Base-by-base conservation (phyloP, 345 rosid species). In the Litchi chinensis region DNA sequence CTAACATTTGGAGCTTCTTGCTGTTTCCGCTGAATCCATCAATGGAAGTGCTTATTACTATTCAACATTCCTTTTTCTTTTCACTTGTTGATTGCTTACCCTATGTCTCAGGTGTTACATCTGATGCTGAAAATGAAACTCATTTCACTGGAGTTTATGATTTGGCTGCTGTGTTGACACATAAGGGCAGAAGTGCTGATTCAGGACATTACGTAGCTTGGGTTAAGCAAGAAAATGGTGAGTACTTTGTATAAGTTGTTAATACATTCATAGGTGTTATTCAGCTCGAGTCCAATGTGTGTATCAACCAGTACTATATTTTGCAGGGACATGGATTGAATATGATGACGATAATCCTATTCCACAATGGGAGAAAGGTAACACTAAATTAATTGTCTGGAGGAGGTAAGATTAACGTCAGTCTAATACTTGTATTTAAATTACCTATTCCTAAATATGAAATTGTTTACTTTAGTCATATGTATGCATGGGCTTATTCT, bases 171-270 rank as follows among this genome's bases (percentile, higher is more conserved):
- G 95, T 96, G 85, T 80, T 93, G 71, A 96, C 99, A 24, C 98
- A 96, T 77, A 96, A 94, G 92, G 99, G 99, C 8, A 89, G 97
- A 85, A 93, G 99, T 76, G 99, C 98, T 32, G 98, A 96, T 87
- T 96, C 97, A 21, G 99, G 99, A 46, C 99, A 96, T 85, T 94
- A 94, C 68, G 98, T 93, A 16, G 93, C 94, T 18, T 96, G 98
- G 97, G 99, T 94, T 68, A 96, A 96, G 90, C 98, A 96, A 89
- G 97, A 91, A 86, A 94, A 81, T 76, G 97, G 99, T 93, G 26
- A 76, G 92, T 83, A 81, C 57, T 70, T 78, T 59, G 54, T 24
- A 52, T 52, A 50, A 40, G 72, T 19, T 28, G 1, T 46, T 75
- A 22, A 10, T 50, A 26, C 11, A 24, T 39, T 4, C 26, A 32